Base-by-base conservation (phyloP, 2,329 filamentous ascomycete genomes). In the Septoria linicola region DNA sequence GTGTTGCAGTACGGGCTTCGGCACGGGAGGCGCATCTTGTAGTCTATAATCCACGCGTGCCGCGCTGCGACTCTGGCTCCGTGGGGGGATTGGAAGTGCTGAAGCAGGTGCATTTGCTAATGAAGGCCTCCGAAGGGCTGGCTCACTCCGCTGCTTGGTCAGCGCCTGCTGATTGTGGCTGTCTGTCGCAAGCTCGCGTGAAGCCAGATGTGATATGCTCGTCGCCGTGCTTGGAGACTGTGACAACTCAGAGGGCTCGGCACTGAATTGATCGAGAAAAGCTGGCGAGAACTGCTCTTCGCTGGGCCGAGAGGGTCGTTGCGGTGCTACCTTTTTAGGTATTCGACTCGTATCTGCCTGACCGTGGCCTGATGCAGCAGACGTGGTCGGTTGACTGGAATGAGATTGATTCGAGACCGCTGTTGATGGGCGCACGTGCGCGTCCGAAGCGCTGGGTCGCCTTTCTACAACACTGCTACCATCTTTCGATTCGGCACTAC, bases 21-120 rank as follows among this genome's bases (percentile, higher is more conserved):
- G 66, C 11, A 68, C 63, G 19, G 66, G 66, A 20, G 68, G 68
- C 8, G 62, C 63, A 45, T 67, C 61, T 30, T 66, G 57, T 31
- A 65, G 49, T 10, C 66, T 44, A 23, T 47, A 49, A 40, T 68
- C 66, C 17, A 60, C 49, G 19, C 64, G 50, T n/a, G 54, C 41
- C 3, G 42, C 58, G 39, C 49, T 57, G 21, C 57, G 51, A 41
- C 63, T 66, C 36, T 57, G 54, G 25, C 53, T 61, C 20, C 59
- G 51, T 31, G 49, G 23, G 11, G 51, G 53, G 10, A 49, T 13
- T 10, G 44, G 31, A 13, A 45, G 16, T 42, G 49, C 35, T 37
- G 49, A 41, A 17, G 41, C 39, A n/a, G 45, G 31, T n/a, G 23
- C 41, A 30, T 41, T 27, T 14, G 41, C 32, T 17, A 59, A 34